Conservation (phyloP, 2,329 filamentous ascomycete species). For the Fusarium verticillioides region DNA sequence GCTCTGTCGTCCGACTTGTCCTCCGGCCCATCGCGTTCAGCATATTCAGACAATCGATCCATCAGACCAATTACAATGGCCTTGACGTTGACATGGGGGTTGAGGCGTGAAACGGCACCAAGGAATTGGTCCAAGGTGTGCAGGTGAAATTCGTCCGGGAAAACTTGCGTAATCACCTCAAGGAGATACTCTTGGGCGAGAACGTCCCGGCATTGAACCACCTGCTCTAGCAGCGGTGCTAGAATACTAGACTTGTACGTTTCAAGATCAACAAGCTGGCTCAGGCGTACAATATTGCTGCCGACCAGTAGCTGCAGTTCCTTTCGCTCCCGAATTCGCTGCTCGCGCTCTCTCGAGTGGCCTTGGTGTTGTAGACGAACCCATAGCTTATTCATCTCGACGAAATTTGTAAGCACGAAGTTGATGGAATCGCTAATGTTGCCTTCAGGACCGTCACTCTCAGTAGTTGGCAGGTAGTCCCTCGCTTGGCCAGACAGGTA, state of each 20-base stretch:
- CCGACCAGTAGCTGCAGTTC: slow-evolving; percentile 96
- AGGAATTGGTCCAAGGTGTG: slow-evolving; percentile 96
- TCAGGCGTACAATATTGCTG: slow-evolving; percentile 94
- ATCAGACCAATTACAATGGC: slow-evolving; percentile 97
- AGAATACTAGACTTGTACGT: slow-evolving; percentile 93
- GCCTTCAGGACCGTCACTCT: slow-evolving; percentile 90
- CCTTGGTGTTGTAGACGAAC: slow-evolving; percentile 97
- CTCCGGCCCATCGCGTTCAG: slow-evolving; percentile 84
- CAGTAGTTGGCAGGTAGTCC: slow-evolving; percentile 84
- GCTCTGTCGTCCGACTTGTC: slow-evolving; percentile 74
- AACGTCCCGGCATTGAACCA: slow-evolving; percentile 97
- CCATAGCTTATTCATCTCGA: slow-evolving; percentile 99
- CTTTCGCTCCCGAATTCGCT: slow-evolving; percentile 92
- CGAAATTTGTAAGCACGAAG: slow-evolving; percentile 97
- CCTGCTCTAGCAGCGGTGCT: slow-evolving; percentile 90
- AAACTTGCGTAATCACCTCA: slow-evolving; percentile 98
- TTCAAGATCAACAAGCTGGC: slow-evolving; percentile 94
- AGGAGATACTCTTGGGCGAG: slow-evolving; percentile 96
- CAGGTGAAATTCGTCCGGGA: slow-evolving; percentile 97
- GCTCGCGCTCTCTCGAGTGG: slow-evolving; percentile 92
- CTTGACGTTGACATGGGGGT: slow-evolving; percentile 97
- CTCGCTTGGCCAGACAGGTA: slow-evolving; percentile 95
- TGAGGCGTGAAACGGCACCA: slow-evolving; percentile 89
- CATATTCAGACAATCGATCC: slow-evolving; percentile 94
- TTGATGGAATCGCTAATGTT: slow-evolving; percentile 98